These are phyloP conservation scores for Taphrina communis DNA, from an alignment of 1,139 yeast genomes.

Conservation along the genomic window DNA sequence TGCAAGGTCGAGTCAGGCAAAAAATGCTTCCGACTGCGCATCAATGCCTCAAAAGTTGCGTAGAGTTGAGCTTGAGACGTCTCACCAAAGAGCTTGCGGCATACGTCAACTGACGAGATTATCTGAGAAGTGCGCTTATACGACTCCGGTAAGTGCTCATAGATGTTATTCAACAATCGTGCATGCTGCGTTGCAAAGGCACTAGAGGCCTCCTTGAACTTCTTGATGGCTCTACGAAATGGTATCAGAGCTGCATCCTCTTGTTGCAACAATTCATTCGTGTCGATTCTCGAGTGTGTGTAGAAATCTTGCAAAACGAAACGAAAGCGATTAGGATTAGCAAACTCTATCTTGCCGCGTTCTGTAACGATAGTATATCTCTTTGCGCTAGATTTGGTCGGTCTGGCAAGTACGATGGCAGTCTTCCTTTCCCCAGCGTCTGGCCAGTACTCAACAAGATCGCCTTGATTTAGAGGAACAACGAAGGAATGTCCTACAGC, in stretches of 20 bases:
- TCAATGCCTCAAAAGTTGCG: slow-evolving; percentile 29
- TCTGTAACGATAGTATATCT: slow-evolving; percentile 19
- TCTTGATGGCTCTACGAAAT: slow-evolving; percentile 15
- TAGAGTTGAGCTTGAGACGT: slow-evolving; percentile 17
- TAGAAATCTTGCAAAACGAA: slow-evolving; percentile 25
- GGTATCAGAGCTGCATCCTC: slow-evolving; percentile 15
- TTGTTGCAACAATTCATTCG: neutral
- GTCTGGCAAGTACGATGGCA: slow-evolving; percentile 14
- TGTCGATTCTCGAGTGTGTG: neutral
- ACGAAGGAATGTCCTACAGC: slow-evolving; percentile 8
- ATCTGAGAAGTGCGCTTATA: slow-evolving; percentile 4
- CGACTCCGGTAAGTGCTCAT: slow-evolving; percentile 17
- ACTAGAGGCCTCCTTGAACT: slow-evolving; percentile 9
- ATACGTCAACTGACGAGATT: slow-evolving; percentile 28
- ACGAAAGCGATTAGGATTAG: slow-evolving; percentile 31
- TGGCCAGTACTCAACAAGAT: slow-evolving; percentile 39
- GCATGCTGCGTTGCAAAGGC: slow-evolving; percentile 11
- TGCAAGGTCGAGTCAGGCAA: slow-evolving; percentile 27
- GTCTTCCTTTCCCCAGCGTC: slow-evolving; percentile 20
- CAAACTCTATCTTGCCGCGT: slow-evolving; percentile 31
- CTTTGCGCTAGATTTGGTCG: neutral
- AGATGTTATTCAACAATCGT: slow-evolving; percentile 7
- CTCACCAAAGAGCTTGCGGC: slow-evolving; percentile 18
- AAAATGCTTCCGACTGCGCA: slow-evolving; percentile 28
- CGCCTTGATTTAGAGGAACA: slow-evolving; percentile 20